Conservation (phyloP, 805 yeast genomes). For the Ogataea neopini region DNA sequence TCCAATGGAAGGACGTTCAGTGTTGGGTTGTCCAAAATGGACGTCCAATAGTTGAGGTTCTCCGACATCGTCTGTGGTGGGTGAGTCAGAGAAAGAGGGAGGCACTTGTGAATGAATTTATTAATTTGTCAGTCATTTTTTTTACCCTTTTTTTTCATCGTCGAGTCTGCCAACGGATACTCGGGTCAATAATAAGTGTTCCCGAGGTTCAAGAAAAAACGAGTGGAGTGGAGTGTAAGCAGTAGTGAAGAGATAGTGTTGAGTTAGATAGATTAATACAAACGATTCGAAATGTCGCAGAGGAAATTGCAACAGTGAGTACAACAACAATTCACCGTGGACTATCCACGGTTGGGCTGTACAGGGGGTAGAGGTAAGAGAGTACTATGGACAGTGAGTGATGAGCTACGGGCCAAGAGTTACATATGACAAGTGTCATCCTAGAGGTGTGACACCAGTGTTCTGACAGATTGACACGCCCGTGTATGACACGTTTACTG, state of each 20-base stretch:
- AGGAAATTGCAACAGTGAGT: conserved; percentile 52
- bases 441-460: no score
- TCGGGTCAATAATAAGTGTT: neutral
- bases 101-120: neutral
- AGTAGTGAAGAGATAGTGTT: neutral
- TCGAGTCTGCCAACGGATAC: neutral
- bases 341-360: no score
- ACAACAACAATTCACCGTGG: no score
- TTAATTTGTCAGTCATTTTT: conserved; percentile 3
- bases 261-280: no score
- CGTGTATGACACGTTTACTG: no score
- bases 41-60: conserved; percentile 57
- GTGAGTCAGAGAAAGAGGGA: neutral
- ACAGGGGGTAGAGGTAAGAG: no score
- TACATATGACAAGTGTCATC: no score
- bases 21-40: conserved; percentile 73
- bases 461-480: no score
- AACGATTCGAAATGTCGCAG: conserved; percentile 43
- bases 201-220: neutral
- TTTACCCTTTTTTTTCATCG: conserved; percentile 8
- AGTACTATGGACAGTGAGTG: no score
- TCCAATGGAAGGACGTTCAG: conserved; percentile 88
- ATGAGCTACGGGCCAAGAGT: no score
- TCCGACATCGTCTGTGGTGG: conserved; percentile 18
- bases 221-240: neutral